Evolutionary conservation across 139 green algal genomes (phyloP).

Genomic region (Klebsormidium nitens): DNA sequence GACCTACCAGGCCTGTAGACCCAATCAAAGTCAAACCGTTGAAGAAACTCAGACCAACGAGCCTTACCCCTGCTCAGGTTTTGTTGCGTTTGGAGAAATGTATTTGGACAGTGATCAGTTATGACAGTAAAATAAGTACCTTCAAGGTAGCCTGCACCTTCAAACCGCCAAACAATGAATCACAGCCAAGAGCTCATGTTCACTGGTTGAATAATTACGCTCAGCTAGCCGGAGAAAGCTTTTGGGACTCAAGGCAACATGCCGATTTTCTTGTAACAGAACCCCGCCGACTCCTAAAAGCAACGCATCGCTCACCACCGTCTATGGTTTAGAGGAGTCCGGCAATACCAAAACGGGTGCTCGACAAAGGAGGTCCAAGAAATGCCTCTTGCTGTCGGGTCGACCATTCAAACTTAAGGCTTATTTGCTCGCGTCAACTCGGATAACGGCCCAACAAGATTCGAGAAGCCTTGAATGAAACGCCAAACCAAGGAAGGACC

Average conservation of each 20-base stretch:
- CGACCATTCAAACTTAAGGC: not conserved
- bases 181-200: conserved; percentile 39
- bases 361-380: not conserved
- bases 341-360: conserved; percentile 32
- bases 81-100: conserved; percentile 9
- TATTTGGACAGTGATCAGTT: conserved; percentile 18
- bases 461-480: conserved; percentile 42
- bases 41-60: conserved; percentile 16
- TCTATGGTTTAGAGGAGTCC: conserved; percentile 21
- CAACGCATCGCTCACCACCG: conserved; percentile 36
- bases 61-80: conserved; percentile 5
- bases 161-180: conserved; percentile 18
- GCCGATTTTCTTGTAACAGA: conserved; percentile 33
- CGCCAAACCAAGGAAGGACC: conserved; percentile 30
- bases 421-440: conserved; percentile 3
- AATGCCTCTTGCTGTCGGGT: not conserved
- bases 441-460: conserved; percentile 30
- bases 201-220: conserved; percentile 22
- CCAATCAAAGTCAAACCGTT: conserved; percentile 11
- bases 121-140: not conserved
- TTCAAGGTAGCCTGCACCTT: conserved; percentile 21
- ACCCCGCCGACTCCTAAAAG: conserved; percentile 14
- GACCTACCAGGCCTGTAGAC: conserved; percentile 10
- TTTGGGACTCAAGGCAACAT: conserved; percentile 28
- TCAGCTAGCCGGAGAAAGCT: conserved; percentile 23